A percentile compares a stretch with the other conserved stretches of the same genome.
Evolutionary conservation across 805 yeast genomes (phyloP).

Genomic region (Candida quercuum): DNA sequence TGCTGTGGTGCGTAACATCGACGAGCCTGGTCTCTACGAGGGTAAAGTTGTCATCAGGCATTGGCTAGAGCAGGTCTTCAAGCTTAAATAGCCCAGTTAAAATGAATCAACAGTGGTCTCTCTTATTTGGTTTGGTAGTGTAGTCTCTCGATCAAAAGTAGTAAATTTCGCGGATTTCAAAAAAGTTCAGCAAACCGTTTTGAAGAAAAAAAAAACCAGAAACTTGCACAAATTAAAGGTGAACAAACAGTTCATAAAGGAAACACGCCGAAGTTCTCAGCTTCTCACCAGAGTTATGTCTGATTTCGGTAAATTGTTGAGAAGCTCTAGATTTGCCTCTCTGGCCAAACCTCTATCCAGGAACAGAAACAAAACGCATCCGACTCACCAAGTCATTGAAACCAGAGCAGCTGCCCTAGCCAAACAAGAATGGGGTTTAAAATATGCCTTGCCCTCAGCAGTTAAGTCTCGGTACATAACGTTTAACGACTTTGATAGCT

Average conservation of each 20-base stretch:
- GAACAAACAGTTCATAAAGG: no score
- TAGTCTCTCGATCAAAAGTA: background rate
- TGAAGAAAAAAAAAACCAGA: background rate
- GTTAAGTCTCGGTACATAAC: slow-evolving; percentile 55
- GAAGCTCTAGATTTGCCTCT: slow-evolving; percentile 29
- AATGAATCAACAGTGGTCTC: no score
- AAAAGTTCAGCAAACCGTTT: background rate
- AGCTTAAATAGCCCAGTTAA: slow-evolving; percentile 1
- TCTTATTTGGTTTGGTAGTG: no score
- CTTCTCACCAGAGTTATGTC: slow-evolving; percentile 14
- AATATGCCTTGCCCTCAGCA: slow-evolving; percentile 61
- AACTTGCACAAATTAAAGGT: background rate
- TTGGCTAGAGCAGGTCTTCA: slow-evolving; percentile 45
- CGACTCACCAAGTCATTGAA: slow-evolving; percentile 70
- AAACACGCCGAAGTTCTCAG: no score
- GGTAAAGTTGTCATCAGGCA: slow-evolving; percentile 67
- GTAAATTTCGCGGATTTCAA: background rate
- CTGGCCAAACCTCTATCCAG: slow-evolving; percentile 24
- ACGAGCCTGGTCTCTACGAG: slow-evolving; percentile 52
- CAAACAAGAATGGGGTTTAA: slow-evolving; percentile 74
- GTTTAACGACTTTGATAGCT: slow-evolving; percentile 61
- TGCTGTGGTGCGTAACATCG: slow-evolving; percentile 60
- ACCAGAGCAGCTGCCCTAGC: slow-evolving; percentile 59
- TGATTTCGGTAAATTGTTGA: slow-evolving; percentile 23
- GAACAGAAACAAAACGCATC: slow-evolving; percentile 26